These are phyloP conservation scores for Cordia subcordata DNA, from an alignment of 257 asterid genomes.

Conservation along the genomic window DNA sequence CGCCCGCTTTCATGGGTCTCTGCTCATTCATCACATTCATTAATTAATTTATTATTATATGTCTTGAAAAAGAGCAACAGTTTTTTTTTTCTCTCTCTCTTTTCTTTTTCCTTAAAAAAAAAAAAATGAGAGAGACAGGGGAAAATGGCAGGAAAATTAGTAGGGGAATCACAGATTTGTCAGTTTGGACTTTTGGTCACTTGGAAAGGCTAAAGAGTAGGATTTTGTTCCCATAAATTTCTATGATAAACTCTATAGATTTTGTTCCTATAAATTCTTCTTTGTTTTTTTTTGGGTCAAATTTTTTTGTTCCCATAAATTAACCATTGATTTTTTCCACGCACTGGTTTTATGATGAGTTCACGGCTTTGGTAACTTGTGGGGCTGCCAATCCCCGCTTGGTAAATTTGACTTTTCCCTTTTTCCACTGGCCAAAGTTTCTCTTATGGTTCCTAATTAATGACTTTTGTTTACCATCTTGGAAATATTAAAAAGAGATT, in stretches of 20 bases:
- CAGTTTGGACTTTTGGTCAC: conserved; percentile 16
- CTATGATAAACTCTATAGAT: too few species aligned
- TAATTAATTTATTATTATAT: neutral
- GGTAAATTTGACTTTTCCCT: neutral
- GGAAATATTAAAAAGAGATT: too few species aligned
- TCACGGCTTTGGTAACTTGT: neutral
- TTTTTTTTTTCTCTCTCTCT: neutral
- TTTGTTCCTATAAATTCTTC: neutral
- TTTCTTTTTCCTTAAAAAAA: too few species aligned
- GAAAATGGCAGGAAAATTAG: neutral
- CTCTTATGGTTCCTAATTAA: neutral
- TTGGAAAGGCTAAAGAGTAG: conserved; percentile 7
- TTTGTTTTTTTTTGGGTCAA: neutral
- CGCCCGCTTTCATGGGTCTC: too few species aligned
- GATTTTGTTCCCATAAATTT: neutral
- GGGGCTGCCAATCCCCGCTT: too few species aligned
- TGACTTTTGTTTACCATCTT: neutral
- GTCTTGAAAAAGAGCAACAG: neutral
- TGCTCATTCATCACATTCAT: neutral
- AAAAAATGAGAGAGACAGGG: neutral
- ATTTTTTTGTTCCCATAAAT: neutral
- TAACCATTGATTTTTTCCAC: neutral
- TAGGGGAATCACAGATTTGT: conserved; percentile 12
- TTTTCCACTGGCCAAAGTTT: neutral
- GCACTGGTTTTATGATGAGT: too few species aligned